Evolutionary conservation across 2,329 filamentous ascomycete species (phyloP), one percentile per base, ranked within the genome.

Genomic region (Fusarium sp.): DNA sequence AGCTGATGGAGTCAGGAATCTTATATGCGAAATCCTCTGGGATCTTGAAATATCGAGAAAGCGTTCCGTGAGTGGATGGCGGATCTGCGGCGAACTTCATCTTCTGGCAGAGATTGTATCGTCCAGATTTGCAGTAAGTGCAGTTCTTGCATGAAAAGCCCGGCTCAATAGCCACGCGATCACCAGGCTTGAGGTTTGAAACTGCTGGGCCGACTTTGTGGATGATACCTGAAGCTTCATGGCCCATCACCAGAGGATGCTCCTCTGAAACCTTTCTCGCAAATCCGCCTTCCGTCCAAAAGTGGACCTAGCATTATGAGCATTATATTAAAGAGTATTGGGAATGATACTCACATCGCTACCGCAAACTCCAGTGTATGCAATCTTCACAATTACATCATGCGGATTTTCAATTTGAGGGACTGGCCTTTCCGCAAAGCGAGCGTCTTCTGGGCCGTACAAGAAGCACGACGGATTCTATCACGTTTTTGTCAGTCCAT

Each of bases 81-180:
- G 95, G 95, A 15, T 95, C 98, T 3, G 95, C 95, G 22, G 95
- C 95, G 79, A 98, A 98, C 20, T 83, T 85, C 94, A 98, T 97
- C 56, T 93, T 86, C 8, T 88, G 87, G 81, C 95, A 98, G 18
- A 98, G 89, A 81, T 98, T 97, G 85, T 98, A 98, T 76, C 90
- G 88, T 59, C 95, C 95, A 44, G 88, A 86, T 73, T 94, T 92
- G 86, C 95, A 98, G 71, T 89, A 85, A 46, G 83, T 82, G 84
- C 95, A 98, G 68, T 89, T 88, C 45, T 92, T 90, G 83, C 95
- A 98, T 2, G 94, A 93, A 59, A 93, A 88, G 46, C 95, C 95
- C 18, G 97, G 95, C 84, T 98, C 95, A 46, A 98, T 86, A 18
- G 95, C 94, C n/a, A 98, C 92, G 72, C 93, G 91, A 83, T 98